A percentile compares a stretch with the other conserved stretches of the same genome.
Evolutionary conservation across 192 early-diverging fungal species (phyloP).

Genomic region (Oehlia diaphana): DNA sequence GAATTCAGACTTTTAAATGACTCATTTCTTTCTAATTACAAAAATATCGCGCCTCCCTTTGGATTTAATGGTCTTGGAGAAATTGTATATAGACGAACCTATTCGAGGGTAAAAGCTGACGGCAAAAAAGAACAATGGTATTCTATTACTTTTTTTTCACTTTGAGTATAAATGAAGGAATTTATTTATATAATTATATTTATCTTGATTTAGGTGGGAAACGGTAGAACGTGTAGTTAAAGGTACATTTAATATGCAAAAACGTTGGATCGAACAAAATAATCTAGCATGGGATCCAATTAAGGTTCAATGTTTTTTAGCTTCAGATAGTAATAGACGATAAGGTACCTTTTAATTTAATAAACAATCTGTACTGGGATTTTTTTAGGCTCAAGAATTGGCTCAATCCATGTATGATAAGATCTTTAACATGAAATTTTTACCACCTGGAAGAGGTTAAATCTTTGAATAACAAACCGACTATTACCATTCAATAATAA

Average conservation of each 20-base stretch:
- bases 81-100: slow-evolving; percentile 50
- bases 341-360: background rate
- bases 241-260: slow-evolving; percentile 51
- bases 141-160: background rate
- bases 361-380: too few species aligned
- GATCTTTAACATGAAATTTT: slow-evolving; percentile 53
- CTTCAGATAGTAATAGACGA: background rate
- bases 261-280: slow-evolving; percentile 37
- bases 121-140: slow-evolving; percentile 41
- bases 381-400: slow-evolving; percentile 33
- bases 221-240: slow-evolving; percentile 51
- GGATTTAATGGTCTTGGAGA: slow-evolving; percentile 54
- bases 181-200: background rate
- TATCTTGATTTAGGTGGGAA: slow-evolving; percentile 34
- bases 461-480: background rate
- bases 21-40: slow-evolving; percentile 23
- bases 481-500: background rate
- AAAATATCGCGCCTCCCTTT: slow-evolving; percentile 39
- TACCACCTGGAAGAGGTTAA: slow-evolving; percentile 45
- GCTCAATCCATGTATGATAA: slow-evolving; percentile 51
- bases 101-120: slow-evolving; percentile 43
- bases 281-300: slow-evolving; percentile 39
- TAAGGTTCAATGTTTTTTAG: background rate
- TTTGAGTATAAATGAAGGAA: background rate
- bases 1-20: slow-evolving; percentile 23